phyloP scores from a whole-genome alignment of 306 rosid species.

The Prosopis cineraria region DNA sequence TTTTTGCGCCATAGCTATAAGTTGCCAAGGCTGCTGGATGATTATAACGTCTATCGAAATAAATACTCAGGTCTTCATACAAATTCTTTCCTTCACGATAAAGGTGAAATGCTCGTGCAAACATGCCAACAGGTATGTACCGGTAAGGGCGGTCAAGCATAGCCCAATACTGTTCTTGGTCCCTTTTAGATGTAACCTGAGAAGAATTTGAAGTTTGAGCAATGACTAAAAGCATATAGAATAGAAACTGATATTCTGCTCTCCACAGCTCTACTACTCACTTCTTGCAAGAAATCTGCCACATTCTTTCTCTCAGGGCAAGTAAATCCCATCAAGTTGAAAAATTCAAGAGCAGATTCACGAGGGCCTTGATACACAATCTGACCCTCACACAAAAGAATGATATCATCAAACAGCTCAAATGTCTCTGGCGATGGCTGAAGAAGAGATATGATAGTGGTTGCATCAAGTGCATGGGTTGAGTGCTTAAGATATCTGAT shows the following conservation, averaged over 20 bases:
- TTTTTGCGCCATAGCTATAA: slow-evolving; percentile 62
- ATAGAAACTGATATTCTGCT: slow-evolving; percentile 27
- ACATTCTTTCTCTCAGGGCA: slow-evolving; percentile 94
- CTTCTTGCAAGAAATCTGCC: slow-evolving; percentile 98
- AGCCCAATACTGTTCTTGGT: slow-evolving; percentile 98
- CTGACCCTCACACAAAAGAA: slow-evolving; percentile 94
- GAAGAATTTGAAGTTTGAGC: slow-evolving; percentile 29
- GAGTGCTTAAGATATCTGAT: slow-evolving; percentile 90
- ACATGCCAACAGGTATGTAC: slow-evolving; percentile 74
- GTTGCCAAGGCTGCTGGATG: slow-evolving; percentile 97
- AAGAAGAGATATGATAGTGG: slow-evolving; percentile 91
- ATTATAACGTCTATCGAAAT: slow-evolving; percentile 75
- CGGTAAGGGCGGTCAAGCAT: slow-evolving; percentile 75
- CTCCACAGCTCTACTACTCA: slow-evolving; percentile 45
- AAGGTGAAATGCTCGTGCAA: slow-evolving; percentile 69
- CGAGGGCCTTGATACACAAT: slow-evolving; percentile 93
- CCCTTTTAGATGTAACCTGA: slow-evolving; percentile 93
- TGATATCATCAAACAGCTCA: slow-evolving; percentile 92
- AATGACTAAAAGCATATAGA: slow-evolving; percentile 28
- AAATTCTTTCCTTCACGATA: slow-evolving; percentile 72
- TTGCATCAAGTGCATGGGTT: slow-evolving; percentile 79
- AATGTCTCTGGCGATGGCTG: slow-evolving; percentile 99
- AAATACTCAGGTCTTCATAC: slow-evolving; percentile 63
- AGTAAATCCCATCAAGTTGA: slow-evolving; percentile 78
- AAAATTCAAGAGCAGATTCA: slow-evolving; percentile 76